Percentiles rank a stretch among this genome's conserved stretches.
phyloP scores from a whole-genome alignment of 2,329 filamentous ascomycete genomes.

The Colletotrichum incanum region DNA sequence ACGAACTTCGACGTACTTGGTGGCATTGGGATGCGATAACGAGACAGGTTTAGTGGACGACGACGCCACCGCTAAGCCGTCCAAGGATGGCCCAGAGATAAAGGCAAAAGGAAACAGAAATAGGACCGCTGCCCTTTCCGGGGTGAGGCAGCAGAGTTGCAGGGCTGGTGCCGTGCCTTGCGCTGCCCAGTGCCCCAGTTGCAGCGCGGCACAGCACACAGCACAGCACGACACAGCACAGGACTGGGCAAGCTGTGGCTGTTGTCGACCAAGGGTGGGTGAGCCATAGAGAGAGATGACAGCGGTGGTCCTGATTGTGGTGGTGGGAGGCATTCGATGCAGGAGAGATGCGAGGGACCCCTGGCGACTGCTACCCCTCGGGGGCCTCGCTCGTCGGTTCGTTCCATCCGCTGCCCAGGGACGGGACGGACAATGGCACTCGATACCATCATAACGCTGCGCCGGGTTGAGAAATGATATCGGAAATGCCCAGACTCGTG shows the following conservation, averaged over 20 bases:
- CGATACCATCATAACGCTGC: constrained; percentile 9
- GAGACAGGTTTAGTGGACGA: constrained; percentile 37
- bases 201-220: neutral
- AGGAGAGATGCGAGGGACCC: constrained; percentile 40
- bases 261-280: constrained; percentile 9
- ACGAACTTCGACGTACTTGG: constrained; percentile 36
- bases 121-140: constrained; percentile 26
- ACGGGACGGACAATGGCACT: constrained; percentile 21
- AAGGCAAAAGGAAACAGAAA: constrained; percentile 41
- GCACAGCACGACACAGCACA: neutral
- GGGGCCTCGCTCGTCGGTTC: constrained; percentile 26
- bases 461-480: constrained; percentile 4
- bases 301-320: neutral
- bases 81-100: constrained; percentile 39
- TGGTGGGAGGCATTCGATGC: constrained; percentile 21
- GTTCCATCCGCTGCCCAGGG: constrained; percentile 35
- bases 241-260: constrained; percentile 6
- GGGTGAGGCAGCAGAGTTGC: constrained; percentile 22
- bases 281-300: constrained; percentile 8
- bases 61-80: constrained; percentile 38
- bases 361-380: constrained; percentile 25
- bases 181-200: constrained; percentile 14
- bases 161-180: neutral
- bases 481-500: neutral
- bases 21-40: constrained; percentile 40